phyloP scores from a whole-genome alignment of 1,284 basidiomycete species.

The Gastroboletus turbinatus region DNA sequence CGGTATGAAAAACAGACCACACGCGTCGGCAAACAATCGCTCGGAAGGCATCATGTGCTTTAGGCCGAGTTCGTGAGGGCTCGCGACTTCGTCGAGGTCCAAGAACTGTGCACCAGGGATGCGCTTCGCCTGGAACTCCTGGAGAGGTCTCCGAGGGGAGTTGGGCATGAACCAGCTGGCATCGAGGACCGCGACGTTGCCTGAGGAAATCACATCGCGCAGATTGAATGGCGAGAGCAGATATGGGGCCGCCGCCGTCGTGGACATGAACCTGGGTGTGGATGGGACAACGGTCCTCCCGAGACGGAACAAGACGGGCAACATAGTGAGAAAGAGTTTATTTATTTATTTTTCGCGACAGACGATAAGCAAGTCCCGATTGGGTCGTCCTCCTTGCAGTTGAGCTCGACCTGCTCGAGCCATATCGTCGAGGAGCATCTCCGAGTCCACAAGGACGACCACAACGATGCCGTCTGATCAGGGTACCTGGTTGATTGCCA shows the following conservation, averaged over 20 bases:
- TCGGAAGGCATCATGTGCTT: constrained; percentile 92
- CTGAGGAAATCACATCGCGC: constrained; percentile 35
- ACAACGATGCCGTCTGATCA: constrained; percentile 78
- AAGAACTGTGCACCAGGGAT: constrained; percentile 79
- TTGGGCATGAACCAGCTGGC: constrained; percentile 90
- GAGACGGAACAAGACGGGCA: constrained; percentile 10
- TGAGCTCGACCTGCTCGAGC: neutral
- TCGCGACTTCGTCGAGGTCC: constrained; percentile 81
- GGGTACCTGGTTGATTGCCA: constrained; percentile 78
- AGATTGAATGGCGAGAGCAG: constrained; percentile 53
- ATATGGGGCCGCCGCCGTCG: constrained; percentile 41
- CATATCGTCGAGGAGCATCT: constrained; percentile 3
- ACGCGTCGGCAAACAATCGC: constrained; percentile 75
- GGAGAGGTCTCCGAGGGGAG: constrained; percentile 58
- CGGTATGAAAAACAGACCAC: constrained; percentile 52
- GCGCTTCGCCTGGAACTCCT: constrained; percentile 68
- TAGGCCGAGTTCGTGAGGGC: constrained; percentile 68
- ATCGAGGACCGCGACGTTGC: constrained; percentile 60
- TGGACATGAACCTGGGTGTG: constrained; percentile 34
- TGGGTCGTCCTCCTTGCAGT: constrained; percentile 8
- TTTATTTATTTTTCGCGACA: constrained; percentile 7
- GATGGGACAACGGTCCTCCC: constrained; percentile 15
- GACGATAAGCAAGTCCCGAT: constrained; percentile 16
- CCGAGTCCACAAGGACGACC: constrained; percentile 9
- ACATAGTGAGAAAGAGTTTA: neutral